Evolutionary conservation across 306 rosid genomes (phyloP).

Genomic region (Oxytropis ochrocephala): DNA sequence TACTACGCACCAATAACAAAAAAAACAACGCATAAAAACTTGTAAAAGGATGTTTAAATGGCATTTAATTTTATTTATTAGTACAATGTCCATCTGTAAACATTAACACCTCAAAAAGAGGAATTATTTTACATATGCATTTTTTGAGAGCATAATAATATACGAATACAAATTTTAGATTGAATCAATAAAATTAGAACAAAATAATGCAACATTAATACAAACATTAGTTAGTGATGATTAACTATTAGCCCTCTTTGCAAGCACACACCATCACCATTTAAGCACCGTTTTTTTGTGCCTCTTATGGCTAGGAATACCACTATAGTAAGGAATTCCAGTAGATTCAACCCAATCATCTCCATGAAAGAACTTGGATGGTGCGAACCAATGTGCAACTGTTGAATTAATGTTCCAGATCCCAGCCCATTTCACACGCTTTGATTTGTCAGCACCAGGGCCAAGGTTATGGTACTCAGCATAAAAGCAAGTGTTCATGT

Average conservation of each 20-base stretch:
- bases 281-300: not conserved
- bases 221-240: not conserved
- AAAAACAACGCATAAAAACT: too few relatives aligned
- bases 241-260: not conserved
- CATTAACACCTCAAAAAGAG: not conserved
- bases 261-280: not conserved
- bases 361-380: not conserved
- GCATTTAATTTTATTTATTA: not conserved
- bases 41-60: too few relatives aligned
- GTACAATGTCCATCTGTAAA: not conserved
- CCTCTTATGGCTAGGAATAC: not conserved
- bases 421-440: constrained; percentile 4
- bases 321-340: too few relatives aligned
- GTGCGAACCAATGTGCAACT: not conserved
- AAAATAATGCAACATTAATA: not conserved
- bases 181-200: not conserved
- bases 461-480: constrained; percentile 38
- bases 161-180: not conserved
- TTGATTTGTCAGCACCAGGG: constrained; percentile 35
- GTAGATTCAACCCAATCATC: too few relatives aligned
- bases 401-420: not conserved
- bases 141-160: not conserved
- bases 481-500: constrained; percentile 42
- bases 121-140: not conserved
- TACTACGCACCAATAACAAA: too few relatives aligned